These are phyloP conservation scores for Saccharomycopsis babjevae DNA, from an alignment of 805 yeast genomes.

Conservation along the genomic window DNA sequence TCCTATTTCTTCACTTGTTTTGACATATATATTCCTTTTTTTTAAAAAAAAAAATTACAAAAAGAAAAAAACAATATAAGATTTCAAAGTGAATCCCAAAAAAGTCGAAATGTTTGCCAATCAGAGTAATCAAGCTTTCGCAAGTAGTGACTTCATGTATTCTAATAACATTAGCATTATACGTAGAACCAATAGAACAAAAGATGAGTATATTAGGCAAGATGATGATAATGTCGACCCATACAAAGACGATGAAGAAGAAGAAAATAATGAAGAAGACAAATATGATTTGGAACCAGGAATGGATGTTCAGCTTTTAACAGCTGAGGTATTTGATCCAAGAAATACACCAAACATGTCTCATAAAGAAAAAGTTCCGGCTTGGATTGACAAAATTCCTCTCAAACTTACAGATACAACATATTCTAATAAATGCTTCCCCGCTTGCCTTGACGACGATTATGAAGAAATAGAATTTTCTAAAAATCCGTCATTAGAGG, in stretches of 20 bases:
- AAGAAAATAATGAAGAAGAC: not conserved
- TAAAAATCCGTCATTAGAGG: slow-evolving; percentile 31
- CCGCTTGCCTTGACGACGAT: slow-evolving; percentile 32
- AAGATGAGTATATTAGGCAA: not conserved
- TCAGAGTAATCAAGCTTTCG: not conserved
- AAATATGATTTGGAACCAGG: not conserved
- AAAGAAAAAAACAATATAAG: not conserved
- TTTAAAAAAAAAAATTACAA: too few species aligned
- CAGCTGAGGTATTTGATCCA: slow-evolving; percentile 48
- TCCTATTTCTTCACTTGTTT: too few species aligned
- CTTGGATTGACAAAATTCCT: slow-evolving; percentile 57
- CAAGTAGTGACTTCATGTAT: slow-evolving; percentile 1
- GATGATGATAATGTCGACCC: not conserved
- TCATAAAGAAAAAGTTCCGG: slow-evolving; percentile 50
- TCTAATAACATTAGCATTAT: not conserved
- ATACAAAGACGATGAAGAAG: not conserved
- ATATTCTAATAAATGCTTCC: slow-evolving; percentile 40
- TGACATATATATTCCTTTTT: too few species aligned
- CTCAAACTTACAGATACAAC: slow-evolving; percentile 22
- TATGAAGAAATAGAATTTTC: slow-evolving; percentile 19
- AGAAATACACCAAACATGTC: slow-evolving; percentile 54
- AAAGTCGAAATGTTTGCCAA: not conserved
- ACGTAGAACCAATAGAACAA: not conserved
- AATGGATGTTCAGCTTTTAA: not conserved
- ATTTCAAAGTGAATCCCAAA: not conserved